These are phyloP conservation scores for Populus tomentosa DNA, from an alignment of 441 rosid genomes.

Conservation along the genomic window DNA sequence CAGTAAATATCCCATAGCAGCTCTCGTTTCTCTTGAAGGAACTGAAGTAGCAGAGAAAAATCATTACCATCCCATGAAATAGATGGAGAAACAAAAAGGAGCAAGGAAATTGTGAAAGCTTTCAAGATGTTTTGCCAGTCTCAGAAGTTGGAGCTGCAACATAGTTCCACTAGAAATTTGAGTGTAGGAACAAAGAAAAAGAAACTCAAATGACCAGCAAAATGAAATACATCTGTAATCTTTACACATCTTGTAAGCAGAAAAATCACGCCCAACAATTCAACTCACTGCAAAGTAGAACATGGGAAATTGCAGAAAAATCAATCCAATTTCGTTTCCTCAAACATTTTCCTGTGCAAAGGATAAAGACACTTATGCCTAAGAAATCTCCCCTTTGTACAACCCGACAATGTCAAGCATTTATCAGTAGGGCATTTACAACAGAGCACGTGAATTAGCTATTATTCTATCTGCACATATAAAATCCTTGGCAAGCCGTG, in stretches of 20 bases:
- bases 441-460: neutral
- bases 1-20: neutral
- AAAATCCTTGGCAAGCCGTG: neutral
- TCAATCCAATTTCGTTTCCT: neutral
- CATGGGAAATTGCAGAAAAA: neutral
- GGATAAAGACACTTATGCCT: neutral
- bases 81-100: neutral
- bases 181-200: neutral
- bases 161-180: neutral
- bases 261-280: neutral
- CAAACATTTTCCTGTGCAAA: neutral
- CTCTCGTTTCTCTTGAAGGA: neutral
- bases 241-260: neutral
- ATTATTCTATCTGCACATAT: neutral
- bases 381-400: neutral
- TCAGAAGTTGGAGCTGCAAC: neutral
- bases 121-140: neutral
- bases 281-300: neutral
- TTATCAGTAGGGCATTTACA: neutral
- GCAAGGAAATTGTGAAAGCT: neutral
- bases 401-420: neutral
- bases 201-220: neutral
- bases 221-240: neutral
- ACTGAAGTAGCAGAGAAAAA: neutral
- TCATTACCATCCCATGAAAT: neutral